Evolutionary conservation across 768 basidiomycete species (phyloP), one percentile per base, ranked within the genome.

Genomic region (Lactarius hengduanensis): DNA sequence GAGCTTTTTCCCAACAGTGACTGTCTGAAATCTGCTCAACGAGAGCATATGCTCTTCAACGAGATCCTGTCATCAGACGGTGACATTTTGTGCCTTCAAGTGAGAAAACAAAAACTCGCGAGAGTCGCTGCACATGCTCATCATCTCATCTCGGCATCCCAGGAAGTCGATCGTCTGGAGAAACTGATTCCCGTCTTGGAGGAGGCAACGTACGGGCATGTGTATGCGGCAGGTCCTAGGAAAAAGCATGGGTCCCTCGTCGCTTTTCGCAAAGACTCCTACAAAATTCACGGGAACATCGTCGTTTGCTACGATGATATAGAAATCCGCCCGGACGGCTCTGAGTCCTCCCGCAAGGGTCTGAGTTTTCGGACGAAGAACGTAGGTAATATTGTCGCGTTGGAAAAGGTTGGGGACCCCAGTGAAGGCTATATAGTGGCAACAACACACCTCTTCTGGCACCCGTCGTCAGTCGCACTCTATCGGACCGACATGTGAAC

Each of bases 361-460:
- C 78, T 79, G 34, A 88, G 85, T 70, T 89, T 89, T 73, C 77
- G 75, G 38, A 95, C 93, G 2, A 90, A 80, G 75, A 98, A 97
- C 73, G 88, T 97, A 59, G 94, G 84, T 3, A 82, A 85, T 58
- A 75, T 98, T 34, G 82, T 92, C 22, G 89, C 89, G 1, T 77
- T 98, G 61, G 78, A 80, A 69, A 78, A 77, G 55, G 74, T 77
- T 7, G 77, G 75, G 10, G 71, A 79, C 18, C 71, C 77, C 32
- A 65, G 73, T 8, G 77, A 79, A 45, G 92, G 94, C 4, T 75
- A 93, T 40, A 78, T 96, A 47, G 78, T 96, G 16, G 92, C 86
- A 3, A 97, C 96, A 1, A 95, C 95, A 0, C 96, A 98, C 78
- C 79, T 96, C 28, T 98, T 97, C 76, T 98, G 96, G 96, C 94